Base-by-base conservation (phyloP, 257 asterid genomes). In the Anisodus acutangulus region DNA sequence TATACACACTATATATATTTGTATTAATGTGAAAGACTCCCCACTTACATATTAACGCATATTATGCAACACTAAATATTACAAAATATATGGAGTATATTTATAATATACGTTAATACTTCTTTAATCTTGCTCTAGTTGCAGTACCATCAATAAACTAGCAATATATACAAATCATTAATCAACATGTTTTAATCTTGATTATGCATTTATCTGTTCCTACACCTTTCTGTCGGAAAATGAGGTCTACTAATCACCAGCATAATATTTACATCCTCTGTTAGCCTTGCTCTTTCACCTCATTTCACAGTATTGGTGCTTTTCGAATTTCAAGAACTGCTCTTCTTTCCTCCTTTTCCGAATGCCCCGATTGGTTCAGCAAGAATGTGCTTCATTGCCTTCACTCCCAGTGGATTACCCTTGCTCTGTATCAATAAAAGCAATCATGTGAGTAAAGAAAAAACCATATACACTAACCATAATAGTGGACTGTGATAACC, bases 391-490 rank as follows among this genome's bases (percentile, higher is more conserved):
- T 88, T 91, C 90, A 92, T 86, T 39, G 93, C 97, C 94, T 91
- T 86, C 88, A 93, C 93, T 74, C 95, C 97, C 9, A 95, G 85
- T 1, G 97, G 97, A 70, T 90, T 95, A 57, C 83, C 59, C 88
- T 91, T 88, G 88, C 95, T 86, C 98, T 95, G 95, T 2, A 57
- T 82, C 22, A 85, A 80, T 6, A 26, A 13, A 80, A 55, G 19
- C 62, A 26, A 37, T 63, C 59, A 3, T 4, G 4, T 60, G 31
- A 60, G 41, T 60, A 60, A 0, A 60, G 71, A 11, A 60, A 59
- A 41, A 3, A 16, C 22, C 60, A 3, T 12, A 55, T 55, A 55
- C 60, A 55, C 60, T 12, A 55, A 55, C 2, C n/a, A 55, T 51
- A 51, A 9, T 55, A 11, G 60, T 55, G 60, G 60, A 55, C 6